Percentiles rank a stretch among this genome's conserved stretches.
Evolutionary conservation across 192 early-diverging fungal species (phyloP).

Genomic region (Coemansia sp.): DNA sequence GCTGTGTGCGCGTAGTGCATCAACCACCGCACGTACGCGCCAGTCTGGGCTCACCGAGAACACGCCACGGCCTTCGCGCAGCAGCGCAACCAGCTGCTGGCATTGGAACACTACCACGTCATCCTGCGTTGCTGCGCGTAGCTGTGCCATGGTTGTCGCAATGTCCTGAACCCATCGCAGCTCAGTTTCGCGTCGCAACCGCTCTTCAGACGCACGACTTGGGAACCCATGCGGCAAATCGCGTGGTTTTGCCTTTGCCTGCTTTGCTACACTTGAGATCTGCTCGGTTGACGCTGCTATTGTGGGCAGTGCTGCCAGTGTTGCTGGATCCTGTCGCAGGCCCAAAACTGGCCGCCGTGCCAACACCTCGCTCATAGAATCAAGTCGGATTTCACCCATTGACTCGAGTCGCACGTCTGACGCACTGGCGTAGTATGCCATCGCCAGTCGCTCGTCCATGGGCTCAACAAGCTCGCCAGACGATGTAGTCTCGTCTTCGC

Average conservation of each 20-base stretch:
- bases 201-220: slow-evolving; percentile 43
- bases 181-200: slow-evolving; percentile 52
- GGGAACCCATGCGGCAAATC: slow-evolving; percentile 39
- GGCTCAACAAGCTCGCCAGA: slow-evolving; percentile 19
- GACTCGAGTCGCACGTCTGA: slow-evolving; percentile 37
- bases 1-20: slow-evolving; percentile 41
- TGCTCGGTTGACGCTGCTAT: slow-evolving; percentile 22
- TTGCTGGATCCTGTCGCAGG: slow-evolving; percentile 27
- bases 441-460: slow-evolving; percentile 18
- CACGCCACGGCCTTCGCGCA: slow-evolving; percentile 51
- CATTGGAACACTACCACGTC: slow-evolving; percentile 38
- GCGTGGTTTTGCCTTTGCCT: slow-evolving; percentile 19
- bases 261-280: slow-evolving; percentile 13
- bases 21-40: slow-evolving; percentile 45
- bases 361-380: slow-evolving; percentile 24
- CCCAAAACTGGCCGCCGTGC: slow-evolving; percentile 43
- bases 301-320: slow-evolving; percentile 14
- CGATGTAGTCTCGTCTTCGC: slow-evolving; percentile 32
- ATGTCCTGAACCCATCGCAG: slow-evolving; percentile 52
- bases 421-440: slow-evolving; percentile 33
- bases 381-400: slow-evolving; percentile 24
- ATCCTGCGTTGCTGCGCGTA: slow-evolving; percentile 35
- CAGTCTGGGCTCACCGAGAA: slow-evolving; percentile 50
- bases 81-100: slow-evolving; percentile 38
- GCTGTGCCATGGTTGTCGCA: slow-evolving; percentile 27